Conservation (phyloP, 495 filamentous ascomycete genomes). For the Penicillium subrubescens region DNA sequence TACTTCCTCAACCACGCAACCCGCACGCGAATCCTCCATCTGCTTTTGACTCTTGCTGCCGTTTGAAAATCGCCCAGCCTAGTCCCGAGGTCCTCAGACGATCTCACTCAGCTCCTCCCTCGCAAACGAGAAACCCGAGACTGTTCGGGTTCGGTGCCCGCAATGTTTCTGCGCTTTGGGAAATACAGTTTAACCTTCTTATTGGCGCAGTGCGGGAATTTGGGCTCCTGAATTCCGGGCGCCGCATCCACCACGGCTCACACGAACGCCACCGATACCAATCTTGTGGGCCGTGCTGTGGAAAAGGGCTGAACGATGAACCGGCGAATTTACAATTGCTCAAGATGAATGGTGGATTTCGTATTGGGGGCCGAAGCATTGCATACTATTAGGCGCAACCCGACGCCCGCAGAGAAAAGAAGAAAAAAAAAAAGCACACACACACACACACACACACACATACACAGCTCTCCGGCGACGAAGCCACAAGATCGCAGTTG, state of each 20-base stretch:
- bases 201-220: background rate
- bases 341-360: background rate
- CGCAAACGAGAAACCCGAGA: background rate
- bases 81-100: background rate
- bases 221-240: background rate
- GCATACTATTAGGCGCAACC: slow-evolving; percentile 21
- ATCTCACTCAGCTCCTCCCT: background rate
- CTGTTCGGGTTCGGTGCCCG: background rate
- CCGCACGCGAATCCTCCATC: background rate
- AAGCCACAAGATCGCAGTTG: slow-evolving; percentile 46
- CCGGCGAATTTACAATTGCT: background rate
- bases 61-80: background rate
- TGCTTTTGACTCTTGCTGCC: background rate
- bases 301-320: background rate
- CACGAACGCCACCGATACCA: background rate
- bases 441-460: too few species aligned
- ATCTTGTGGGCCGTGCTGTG: background rate
- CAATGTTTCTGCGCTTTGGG: slow-evolving; percentile 1
- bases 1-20: background rate
- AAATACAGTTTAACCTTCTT: slow-evolving; percentile 1
- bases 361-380: slow-evolving; percentile 8
- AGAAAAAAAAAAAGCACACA: slow-evolving; percentile 30
- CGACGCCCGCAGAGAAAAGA: slow-evolving; percentile 16
- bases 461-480: slow-evolving; percentile 20
- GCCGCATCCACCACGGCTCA: background rate